Base-by-base conservation (phyloP, 1,139 yeast genomes). In the Candida gigantensis region DNA sequence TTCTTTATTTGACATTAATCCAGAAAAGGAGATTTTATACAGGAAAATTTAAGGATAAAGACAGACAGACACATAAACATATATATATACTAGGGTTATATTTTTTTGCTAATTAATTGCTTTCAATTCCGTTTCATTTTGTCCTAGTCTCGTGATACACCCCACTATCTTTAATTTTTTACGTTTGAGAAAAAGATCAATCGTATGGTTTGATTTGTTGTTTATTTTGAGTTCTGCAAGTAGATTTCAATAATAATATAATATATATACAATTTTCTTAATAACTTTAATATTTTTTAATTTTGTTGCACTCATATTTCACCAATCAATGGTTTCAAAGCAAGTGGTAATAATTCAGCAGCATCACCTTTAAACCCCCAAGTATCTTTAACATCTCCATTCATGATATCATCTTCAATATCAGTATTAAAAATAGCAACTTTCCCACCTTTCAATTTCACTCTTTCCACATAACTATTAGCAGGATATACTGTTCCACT, bases 401-500 rank as follows among this genome's bases (percentile, higher is more conserved):
- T 52, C 28, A 69, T 47, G 5, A 72, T 66, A 12, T 62, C 63
- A 20, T 58, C 62, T 21, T 75, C 83, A 16, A 72, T 69, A 39
- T 81, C 88, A 1, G 84, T 82, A 53, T 88, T 87, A 61, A 88
- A 88, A 1, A 88, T 76, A 0, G 95, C 96, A 21, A 87, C 85
- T 47, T 79, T 80, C 1, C 95, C 96, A 2, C 95, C 95, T 40
- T 78, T 77, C 43, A 68, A 68, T 40, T 67, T 68, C 2, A 85
- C 86, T 45, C 90, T 67, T 44, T 88, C 95, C 16, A 88, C 92
- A 54, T 85, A 88, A 17, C 95, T 87, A 42, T 90, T 88, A 2
- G 96, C 95, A 1, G 96, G 96, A 80, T 94, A 88, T 1, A 85
- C 90, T 0, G 81, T 70, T 3, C 92, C 89, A 24, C 92, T 81